These are phyloP conservation scores for Reutealis trisperma DNA, from an alignment of 345 rosid genomes.

Conservation along the genomic window DNA sequence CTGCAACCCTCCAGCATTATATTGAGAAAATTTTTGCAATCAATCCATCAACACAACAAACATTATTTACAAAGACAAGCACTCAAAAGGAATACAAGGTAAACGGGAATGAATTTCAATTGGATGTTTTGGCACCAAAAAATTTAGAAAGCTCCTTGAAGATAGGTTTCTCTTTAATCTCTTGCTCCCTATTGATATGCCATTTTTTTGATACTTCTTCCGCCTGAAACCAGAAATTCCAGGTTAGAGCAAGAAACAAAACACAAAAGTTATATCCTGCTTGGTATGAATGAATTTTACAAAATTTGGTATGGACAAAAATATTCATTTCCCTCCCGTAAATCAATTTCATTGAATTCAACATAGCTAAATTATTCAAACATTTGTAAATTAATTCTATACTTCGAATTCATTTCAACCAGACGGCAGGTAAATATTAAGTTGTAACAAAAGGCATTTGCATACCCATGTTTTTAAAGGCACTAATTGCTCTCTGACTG, in stretches of 20 bases:
- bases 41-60: not conserved
- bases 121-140: slow-evolving; percentile 49
- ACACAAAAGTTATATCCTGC: not conserved
- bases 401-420: too few species aligned
- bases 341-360: too few species aligned
- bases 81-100: not conserved
- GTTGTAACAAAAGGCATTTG: not conserved
- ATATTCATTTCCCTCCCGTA: too few species aligned
- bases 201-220: slow-evolving; percentile 66
- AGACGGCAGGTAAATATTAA: not conserved
- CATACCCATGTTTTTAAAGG: slow-evolving; percentile 82
- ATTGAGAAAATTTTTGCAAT: too few species aligned
- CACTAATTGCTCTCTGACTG: slow-evolving; percentile 51
- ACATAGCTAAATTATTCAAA: too few species aligned
- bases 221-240: slow-evolving; percentile 45
- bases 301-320: not conserved
- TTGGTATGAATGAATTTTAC: not conserved
- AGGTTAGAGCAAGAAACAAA: not conserved
- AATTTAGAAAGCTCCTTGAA: slow-evolving; percentile 71
- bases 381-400: too few species aligned
- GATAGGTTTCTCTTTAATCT: slow-evolving; percentile 62
- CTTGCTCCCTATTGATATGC: slow-evolving; percentile 50
- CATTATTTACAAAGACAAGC: not conserved
- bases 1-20: too few species aligned
- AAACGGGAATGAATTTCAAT: slow-evolving; percentile 30